phyloP scores from a whole-genome alignment of 1,284 basidiomycete species.

The Ceratobasidium sp. region DNA sequence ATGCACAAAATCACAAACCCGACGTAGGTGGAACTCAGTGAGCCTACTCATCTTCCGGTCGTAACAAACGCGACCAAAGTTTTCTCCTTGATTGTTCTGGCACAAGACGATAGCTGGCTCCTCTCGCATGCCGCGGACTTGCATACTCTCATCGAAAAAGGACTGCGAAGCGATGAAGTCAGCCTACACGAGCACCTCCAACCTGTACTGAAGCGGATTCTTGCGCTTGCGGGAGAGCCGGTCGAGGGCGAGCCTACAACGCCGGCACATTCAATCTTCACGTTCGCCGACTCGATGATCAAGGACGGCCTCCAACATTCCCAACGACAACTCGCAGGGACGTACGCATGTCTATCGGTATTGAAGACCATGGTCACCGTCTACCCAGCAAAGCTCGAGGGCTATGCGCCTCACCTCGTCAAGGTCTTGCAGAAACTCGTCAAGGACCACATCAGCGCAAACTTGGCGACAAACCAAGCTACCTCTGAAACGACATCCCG shows the following conservation, averaged over 20 bases:
- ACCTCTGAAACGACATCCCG: slow-evolving; percentile 65
- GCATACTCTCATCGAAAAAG: slow-evolving; percentile 89
- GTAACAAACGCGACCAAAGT: slow-evolving; percentile 89
- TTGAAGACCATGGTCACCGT: slow-evolving; percentile 88
- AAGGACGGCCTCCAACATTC: slow-evolving; percentile 71
- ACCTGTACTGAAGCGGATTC: slow-evolving; percentile 85
- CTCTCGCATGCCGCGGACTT: slow-evolving; percentile 75
- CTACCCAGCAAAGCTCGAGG: slow-evolving; percentile 84
- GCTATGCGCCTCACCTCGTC: slow-evolving; percentile 77
- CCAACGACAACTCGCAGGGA: slow-evolving; percentile 75
- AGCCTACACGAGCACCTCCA: slow-evolving; percentile 79
- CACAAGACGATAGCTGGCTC: slow-evolving; percentile 88
- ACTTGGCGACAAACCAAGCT: slow-evolving; percentile 50
- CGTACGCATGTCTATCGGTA: slow-evolving; percentile 70
- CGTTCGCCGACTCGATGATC: slow-evolving; percentile 77
- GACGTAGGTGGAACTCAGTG: slow-evolving; percentile 55
- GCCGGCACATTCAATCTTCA: slow-evolving; percentile 78
- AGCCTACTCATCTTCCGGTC: slow-evolving; percentile 55
- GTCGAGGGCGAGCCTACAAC: slow-evolving; percentile 78
- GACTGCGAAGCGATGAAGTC: slow-evolving; percentile 78
- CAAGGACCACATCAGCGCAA: slow-evolving; percentile 83
- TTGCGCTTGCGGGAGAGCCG: slow-evolving; percentile 81
- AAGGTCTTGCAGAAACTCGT: slow-evolving; percentile 86
- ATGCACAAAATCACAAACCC: slow-evolving; percentile 18
- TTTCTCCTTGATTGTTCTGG: slow-evolving; percentile 83